phyloP scores from a whole-genome alignment of 139 green algal species.

The Picochlorum sp. region DNA sequence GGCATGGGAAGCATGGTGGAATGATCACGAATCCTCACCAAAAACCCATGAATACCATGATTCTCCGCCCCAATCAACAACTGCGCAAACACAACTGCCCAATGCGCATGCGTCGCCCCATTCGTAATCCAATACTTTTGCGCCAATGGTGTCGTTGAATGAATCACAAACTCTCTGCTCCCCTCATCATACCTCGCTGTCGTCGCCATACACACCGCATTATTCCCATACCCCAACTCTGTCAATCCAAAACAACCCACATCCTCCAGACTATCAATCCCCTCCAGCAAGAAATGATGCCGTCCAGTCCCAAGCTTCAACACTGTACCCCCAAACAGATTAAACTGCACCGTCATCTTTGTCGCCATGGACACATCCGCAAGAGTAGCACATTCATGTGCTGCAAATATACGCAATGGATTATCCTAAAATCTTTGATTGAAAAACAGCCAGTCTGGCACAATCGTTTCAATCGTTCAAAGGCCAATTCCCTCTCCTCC shows the following conservation, averaged over 20 bases:
- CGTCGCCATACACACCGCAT: slow-evolving; percentile 89
- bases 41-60: slow-evolving; percentile 83
- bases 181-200: slow-evolving; percentile 60
- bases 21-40: slow-evolving; percentile 70
- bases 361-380: slow-evolving; percentile 72
- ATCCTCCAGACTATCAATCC: slow-evolving; percentile 62
- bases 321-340: slow-evolving; percentile 83
- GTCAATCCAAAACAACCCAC: slow-evolving; percentile 87
- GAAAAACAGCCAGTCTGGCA: slow-evolving; percentile 66
- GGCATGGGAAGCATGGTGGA: slow-evolving; percentile 19
- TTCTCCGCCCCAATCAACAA: slow-evolving; percentile 45
- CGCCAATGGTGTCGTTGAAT: not conserved
- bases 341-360: slow-evolving; percentile 81
- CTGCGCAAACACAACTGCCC: slow-evolving; percentile 81
- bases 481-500: slow-evolving; percentile 77
- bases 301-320: slow-evolving; percentile 80
- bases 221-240: slow-evolving; percentile 89
- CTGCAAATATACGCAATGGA: slow-evolving; percentile 79
- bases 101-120: slow-evolving; percentile 68
- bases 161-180: slow-evolving; percentile 26
- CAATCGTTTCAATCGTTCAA: slow-evolving; percentile 56
- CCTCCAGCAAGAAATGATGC: slow-evolving; percentile 55
- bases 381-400: slow-evolving; percentile 70
- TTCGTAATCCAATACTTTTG: slow-evolving; percentile 85
- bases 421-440: slow-evolving; percentile 69